Evolutionary conservation across 108 stramenopile genomes (phyloP), one percentile per base, ranked within the genome.

Genomic region (Cyclostephanos tholiformis): DNA sequence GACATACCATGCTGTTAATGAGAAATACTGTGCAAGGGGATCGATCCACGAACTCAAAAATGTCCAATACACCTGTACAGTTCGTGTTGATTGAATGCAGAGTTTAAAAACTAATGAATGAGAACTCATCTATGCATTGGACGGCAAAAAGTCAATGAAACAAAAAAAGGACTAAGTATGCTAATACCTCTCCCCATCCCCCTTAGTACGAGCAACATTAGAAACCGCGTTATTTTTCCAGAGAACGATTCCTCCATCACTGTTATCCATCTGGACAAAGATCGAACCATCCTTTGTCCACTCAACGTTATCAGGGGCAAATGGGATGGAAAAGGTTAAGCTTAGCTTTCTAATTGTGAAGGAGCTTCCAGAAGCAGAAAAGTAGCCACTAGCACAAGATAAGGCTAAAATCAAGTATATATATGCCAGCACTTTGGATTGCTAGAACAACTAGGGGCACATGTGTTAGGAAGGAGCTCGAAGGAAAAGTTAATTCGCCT

Each of bases 291-390:
- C 53, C 26, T 27, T 35, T 13, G 67, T 41, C 75, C 75, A 76
- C 14, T 76, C 75, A 17, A 76, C 67, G 60, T 76, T 76, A 58
- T 76, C 75, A 41, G 67, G 67, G 12, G 19, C 41, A n/a, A n/a
- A n/a, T n/a, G n/a, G n/a, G n/a, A n/a, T n/a, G n/a, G 23, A 13
- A 0, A 41, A 26, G n/a, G 49, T 51, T 12, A 16, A 5, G 14
- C 25, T 6, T 4, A 74, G 19, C 38, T 65, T 65, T 23, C 0
- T 50, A 4, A 74, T 49, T 26, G 72, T 65, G 52, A 74, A 74
- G 12, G 23, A 26, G 20, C 63, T 65, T n/a, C 10, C n/a, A 35
- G 4, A 25, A 9, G 23, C n/a, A 6, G 46, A 25, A 23, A 74
- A 51, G 6, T 23, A 52, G 39, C 19, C 57, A 13, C n/a, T 16